Percentiles rank a stretch among this genome's conserved stretches.
Conservation (phyloP, 2,329 filamentous ascomycete genomes). For the Ascochyta viciae-villosae region DNA sequence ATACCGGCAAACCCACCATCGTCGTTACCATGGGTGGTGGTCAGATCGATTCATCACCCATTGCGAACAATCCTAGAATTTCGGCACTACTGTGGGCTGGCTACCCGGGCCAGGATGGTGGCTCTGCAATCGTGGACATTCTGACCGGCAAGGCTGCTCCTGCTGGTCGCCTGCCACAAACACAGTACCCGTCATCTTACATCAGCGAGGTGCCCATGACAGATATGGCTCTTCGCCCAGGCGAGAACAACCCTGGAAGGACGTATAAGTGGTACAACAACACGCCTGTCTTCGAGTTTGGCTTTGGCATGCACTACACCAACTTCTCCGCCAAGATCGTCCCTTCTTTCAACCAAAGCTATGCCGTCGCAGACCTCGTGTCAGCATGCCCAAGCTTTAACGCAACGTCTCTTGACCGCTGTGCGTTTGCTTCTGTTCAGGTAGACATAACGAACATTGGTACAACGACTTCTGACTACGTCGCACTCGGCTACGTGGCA, state of each 20-base stretch:
- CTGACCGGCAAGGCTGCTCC: conserved; percentile 61
- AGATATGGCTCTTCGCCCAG: conserved; percentile 63
- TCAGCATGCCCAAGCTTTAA: conserved; percentile 37
- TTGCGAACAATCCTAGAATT: conserved; percentile 58
- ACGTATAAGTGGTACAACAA: conserved; percentile 67
- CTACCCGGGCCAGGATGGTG: conserved; percentile 68
- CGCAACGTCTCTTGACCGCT: conserved; percentile 48
- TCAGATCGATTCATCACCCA: conserved; percentile 60
- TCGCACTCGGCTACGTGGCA: conserved; percentile 59
- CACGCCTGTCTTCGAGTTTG: conserved; percentile 60
- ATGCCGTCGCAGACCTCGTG: conserved; percentile 24
- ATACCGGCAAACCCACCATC: conserved; percentile 58
- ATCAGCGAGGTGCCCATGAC: conserved; percentile 61
- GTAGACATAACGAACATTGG: conserved; percentile 60
- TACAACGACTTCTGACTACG: conserved; percentile 59
- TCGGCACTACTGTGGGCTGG: conserved; percentile 64
- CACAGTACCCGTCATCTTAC: conserved; percentile 64
- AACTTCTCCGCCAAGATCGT: conserved; percentile 53
- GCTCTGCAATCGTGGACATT: conserved; percentile 62
- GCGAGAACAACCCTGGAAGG: conserved; percentile 56
- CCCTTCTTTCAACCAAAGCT: conserved; percentile 18
- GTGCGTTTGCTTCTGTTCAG: conserved; percentile 50
- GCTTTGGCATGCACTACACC: conserved; percentile 66
- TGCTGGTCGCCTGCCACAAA: conserved; percentile 63
- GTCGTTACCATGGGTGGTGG: conserved; percentile 62